Percentiles rank a stretch among this genome's conserved stretches.
Conservation (phyloP, 768 basidiomycete genomes). For the Russula virescens region DNA sequence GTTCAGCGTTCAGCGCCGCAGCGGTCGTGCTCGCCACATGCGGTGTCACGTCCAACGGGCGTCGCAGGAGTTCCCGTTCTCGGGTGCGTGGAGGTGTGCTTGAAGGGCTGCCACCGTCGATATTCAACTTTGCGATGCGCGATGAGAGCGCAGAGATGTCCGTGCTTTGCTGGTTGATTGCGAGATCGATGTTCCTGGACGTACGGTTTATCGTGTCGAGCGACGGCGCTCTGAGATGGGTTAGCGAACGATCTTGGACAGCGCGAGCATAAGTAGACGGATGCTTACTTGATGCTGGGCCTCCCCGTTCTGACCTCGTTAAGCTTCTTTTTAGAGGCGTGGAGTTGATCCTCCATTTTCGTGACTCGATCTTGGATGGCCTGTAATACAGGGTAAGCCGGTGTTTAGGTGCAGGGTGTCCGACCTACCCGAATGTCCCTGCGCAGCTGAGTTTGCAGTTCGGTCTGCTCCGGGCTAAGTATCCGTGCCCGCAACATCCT, state of each 20-base stretch:
- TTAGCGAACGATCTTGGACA: not conserved
- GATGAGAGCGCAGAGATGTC: slow-evolving; percentile 47
- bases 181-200: slow-evolving; percentile 77
- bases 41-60: slow-evolving; percentile 39
- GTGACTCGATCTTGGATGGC: slow-evolving; percentile 18
- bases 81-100: slow-evolving; percentile 25
- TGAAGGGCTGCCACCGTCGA: slow-evolving; percentile 36
- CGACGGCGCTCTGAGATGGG: slow-evolving; percentile 59
- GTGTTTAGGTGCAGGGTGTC: not conserved
- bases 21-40: slow-evolving; percentile 70
- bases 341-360: slow-evolving; percentile 20
- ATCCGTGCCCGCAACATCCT: slow-evolving; percentile 40
- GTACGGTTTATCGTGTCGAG: slow-evolving; percentile 82
- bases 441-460: slow-evolving; percentile 72
- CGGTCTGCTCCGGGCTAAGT: slow-evolving; percentile 74
- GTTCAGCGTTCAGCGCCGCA: slow-evolving; percentile 76
- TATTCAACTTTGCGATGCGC: slow-evolving; percentile 49
- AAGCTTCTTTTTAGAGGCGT: slow-evolving; percentile 20
- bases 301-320: slow-evolving; percentile 22
- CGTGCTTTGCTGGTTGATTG: slow-evolving; percentile 54
- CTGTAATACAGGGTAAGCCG: slow-evolving; percentile 3
- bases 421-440: slow-evolving; percentile 61
- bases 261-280: not conserved
- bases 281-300: slow-evolving; percentile 9
- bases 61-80: slow-evolving; percentile 16